Base-by-base conservation (phyloP, 768 basidiomycete species). In the Tephrocybe sp. region DNA sequence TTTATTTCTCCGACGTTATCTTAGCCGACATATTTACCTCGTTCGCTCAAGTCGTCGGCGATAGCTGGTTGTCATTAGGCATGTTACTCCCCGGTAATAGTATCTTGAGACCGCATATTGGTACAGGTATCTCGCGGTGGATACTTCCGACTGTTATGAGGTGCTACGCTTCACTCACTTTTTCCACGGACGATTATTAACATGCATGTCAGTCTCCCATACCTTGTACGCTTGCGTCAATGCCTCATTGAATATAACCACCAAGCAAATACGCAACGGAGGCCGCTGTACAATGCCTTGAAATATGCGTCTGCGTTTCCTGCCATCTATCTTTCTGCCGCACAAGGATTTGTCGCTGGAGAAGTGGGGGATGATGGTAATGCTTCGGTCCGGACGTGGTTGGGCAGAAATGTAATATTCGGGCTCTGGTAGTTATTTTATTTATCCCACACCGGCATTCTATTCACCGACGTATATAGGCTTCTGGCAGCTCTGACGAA, bases 271-370 rank as follows among this genome's bases (percentile, higher is more conserved):
- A 74, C 78, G 30, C 86, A 79, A 53, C 76, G 76, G 19, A 83
- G 89, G 29, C 87, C 92, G 1, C 72, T 98, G 18, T 82, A 79
- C 69, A 99, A 98, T 65, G 95, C 94, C 0, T 63, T 94, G 51
- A 99, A 99, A 76, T 99, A 99, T 63, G 92, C 93, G 1, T 87
- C 94, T 13, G 86, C 97, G 0, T 97, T 99, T 66, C 97, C 97
- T 13, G 93, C 97, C 37, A 97, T 99, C 53, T 86, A 86, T 60
- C 77, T 99, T 25, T 94, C 93, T 53, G 94, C 95, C 16, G 87
- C 91, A 15, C 95, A 97, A 64, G 78, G 87, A 48, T 70, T 82
- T 29, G 82, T 88, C 13, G 72, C 82, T 19, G 69, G 72, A n/a
- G 85, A 89, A 40, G 62, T 85, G 5, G 69, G 75, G 22, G 69